Evolutionary conservation across 768 basidiomycete genomes (phyloP).

Genomic region (Amanita polypyramis): DNA sequence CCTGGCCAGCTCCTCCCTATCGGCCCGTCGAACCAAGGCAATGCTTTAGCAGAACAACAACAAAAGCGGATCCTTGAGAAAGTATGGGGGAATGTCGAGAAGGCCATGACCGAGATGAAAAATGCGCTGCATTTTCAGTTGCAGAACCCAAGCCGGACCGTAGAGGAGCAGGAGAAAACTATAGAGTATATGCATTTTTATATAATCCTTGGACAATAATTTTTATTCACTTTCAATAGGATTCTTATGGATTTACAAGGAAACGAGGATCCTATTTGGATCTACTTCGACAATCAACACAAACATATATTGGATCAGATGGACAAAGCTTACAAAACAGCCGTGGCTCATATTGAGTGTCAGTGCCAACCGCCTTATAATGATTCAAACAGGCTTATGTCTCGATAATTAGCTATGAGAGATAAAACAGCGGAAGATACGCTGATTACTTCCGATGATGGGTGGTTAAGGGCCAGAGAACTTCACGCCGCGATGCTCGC

Average conservation of each 20-base stretch:
- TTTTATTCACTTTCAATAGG: slow-evolving; percentile 28
- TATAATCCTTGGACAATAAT: not conserved
- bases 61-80: slow-evolving; percentile 92
- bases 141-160: slow-evolving; percentile 64
- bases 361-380: slow-evolving; percentile 10
- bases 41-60: slow-evolving; percentile 51
- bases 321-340: slow-evolving; percentile 46
- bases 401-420: slow-evolving; percentile 29
- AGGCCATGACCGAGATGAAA: slow-evolving; percentile 88
- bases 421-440: slow-evolving; percentile 28
- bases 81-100: slow-evolving; percentile 92
- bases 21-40: slow-evolving; percentile 36
- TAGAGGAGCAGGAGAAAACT: slow-evolving; percentile 95
- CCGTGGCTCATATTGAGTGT: slow-evolving; percentile 46
- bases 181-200: slow-evolving; percentile 60
- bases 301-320: slow-evolving; percentile 74
- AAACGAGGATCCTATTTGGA: slow-evolving; percentile 89
- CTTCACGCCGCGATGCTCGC: slow-evolving; percentile 50
- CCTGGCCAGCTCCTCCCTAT: slow-evolving; percentile 76
- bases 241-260: slow-evolving; percentile 81
- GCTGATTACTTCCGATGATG: slow-evolving; percentile 26
- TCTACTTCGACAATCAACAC: slow-evolving; percentile 91
- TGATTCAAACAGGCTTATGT: not conserved
- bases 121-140: slow-evolving; percentile 66
- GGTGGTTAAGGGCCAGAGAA: slow-evolving; percentile 38